Percentiles rank a stretch among this genome's conserved stretches.
Evolutionary conservation across 768 basidiomycete genomes (phyloP).

Genomic region (Tulasnella sp.): DNA sequence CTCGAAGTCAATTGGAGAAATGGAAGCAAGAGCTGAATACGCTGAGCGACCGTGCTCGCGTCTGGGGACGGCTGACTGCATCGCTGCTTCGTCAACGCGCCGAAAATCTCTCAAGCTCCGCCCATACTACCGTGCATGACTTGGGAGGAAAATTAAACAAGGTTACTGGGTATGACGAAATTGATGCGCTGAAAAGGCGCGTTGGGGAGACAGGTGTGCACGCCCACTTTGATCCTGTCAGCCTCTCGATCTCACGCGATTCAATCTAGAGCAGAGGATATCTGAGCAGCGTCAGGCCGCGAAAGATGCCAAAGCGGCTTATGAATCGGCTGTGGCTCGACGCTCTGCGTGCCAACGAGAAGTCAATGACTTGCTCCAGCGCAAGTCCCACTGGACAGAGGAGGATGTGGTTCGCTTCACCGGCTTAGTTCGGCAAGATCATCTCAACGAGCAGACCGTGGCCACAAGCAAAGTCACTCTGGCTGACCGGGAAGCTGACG

Average conservation of each 20-base stretch:
- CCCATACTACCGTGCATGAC: conserved; percentile 53
- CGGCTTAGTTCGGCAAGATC: conserved; percentile 79
- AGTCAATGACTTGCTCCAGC: conserved; percentile 88
- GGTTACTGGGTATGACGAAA: conserved; percentile 85
- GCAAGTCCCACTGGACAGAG: conserved; percentile 91
- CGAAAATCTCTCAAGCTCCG: conserved; percentile 45
- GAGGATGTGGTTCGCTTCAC: conserved; percentile 81
- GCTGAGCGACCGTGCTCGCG: background rate
- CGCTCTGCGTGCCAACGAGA: conserved; percentile 86
- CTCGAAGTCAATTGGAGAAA: background rate
- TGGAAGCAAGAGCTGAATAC: conserved; percentile 4
- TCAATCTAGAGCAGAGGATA: conserved; percentile 57
- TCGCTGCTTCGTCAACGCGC: conserved; percentile 25
- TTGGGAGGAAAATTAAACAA: conserved; percentile 73
- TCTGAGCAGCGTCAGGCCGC: conserved; percentile 54
- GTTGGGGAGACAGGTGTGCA: conserved; percentile 73
- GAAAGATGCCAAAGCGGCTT: conserved; percentile 56
- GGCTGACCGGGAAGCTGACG: conserved; percentile 58
- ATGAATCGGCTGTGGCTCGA: conserved; percentile 66
- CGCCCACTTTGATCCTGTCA: background rate
- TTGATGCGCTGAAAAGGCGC: conserved; percentile 64
- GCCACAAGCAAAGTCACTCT: conserved; percentile 53
- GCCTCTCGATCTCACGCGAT: conserved; percentile 8
- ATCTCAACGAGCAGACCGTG: conserved; percentile 74
- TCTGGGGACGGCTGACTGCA: conserved; percentile 3